Evolutionary conservation across 192 early-diverging fungal species (phyloP), one percentile per base, ranked within the genome.

Genomic region (Podila epicladia): DNA sequence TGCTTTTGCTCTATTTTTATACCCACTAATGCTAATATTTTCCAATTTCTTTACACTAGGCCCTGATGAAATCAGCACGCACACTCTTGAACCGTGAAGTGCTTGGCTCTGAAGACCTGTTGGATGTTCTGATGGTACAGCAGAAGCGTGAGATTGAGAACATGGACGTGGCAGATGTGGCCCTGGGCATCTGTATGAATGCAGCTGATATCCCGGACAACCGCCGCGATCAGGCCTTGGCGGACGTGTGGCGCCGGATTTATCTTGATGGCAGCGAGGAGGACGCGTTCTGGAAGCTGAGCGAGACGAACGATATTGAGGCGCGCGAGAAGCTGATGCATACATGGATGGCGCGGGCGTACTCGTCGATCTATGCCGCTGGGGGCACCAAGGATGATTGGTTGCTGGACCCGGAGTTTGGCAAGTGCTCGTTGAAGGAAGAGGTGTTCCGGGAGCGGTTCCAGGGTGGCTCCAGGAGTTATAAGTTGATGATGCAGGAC

Each of bases 221-320:
- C 58, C 77, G 77, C 8, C 71, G 77, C 24, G 71, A 66, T 4
- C 67, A 80, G 60, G 71, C 73, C 13, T 35, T 80, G 31, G 66
- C 72, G 62, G 77, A 80, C 53, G 72, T 80, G 12, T 80, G 77
- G 77, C 70, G 77, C n/a, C 22, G 77, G n/a, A 64, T 80, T 55
- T 80, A 65, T 31, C 72, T 67, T 57, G 65, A 66, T 0, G 59
- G 33, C 9, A 33, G 55, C 9, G 64, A 50, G 11, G 41, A 72
- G 32, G 61, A 72, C 13, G 32, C 41, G 9, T 37, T 55, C 55
- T 80, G 77, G 77, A 58, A 62, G 26, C 67, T 72, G 8, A 53
- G 69, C 20, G 66, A 73, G 26, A 49, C 72, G 15, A 58, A 58
- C 4, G 77, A 80, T 8, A 31, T 41, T 29, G 77, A 80, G 38